Conservation (phyloP, 345 rosid species). For the Zanthoxylum bungeanum region DNA sequence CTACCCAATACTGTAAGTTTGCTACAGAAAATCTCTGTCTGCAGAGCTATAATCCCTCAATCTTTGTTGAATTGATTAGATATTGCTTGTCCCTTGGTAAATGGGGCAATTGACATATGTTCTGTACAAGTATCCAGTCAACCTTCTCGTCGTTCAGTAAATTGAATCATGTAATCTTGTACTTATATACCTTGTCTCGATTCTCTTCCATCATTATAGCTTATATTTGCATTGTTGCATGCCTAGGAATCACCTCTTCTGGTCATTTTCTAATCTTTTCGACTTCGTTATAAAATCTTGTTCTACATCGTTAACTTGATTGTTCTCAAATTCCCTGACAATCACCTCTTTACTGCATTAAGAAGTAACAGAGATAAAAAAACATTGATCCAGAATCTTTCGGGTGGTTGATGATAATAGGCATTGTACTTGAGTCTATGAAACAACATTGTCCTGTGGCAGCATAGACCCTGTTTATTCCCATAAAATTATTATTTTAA, state of each 20-base stretch:
- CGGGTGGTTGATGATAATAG: not conserved
- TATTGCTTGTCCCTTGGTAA: not conserved
- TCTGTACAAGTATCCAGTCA: not conserved
- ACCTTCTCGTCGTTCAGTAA: not conserved
- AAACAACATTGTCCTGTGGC: not conserved
- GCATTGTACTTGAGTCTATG: not conserved
- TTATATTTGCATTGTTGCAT: not conserved
- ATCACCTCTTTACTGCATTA: not conserved
- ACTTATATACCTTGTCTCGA: not conserved
- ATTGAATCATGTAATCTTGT: not conserved
- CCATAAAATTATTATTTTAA: not conserved
- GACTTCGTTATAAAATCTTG: not conserved
- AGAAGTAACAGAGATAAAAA: not conserved
- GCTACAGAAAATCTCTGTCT: not conserved
- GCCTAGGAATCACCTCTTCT: not conserved
- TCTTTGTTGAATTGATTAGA: not conserved
- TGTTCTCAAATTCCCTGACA: not conserved
- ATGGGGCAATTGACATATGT: not conserved
- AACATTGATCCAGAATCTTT: not conserved
- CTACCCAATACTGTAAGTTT: conserved; percentile 83
- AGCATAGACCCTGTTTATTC: not conserved
- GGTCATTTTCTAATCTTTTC: not conserved
- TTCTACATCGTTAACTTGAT: not conserved
- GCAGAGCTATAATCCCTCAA: not conserved
- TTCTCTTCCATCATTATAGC: not conserved